Evolutionary conservation across 2,329 filamentous ascomycete species (phyloP).

Genomic region (Pseudogymnoascus pannorum): DNA sequence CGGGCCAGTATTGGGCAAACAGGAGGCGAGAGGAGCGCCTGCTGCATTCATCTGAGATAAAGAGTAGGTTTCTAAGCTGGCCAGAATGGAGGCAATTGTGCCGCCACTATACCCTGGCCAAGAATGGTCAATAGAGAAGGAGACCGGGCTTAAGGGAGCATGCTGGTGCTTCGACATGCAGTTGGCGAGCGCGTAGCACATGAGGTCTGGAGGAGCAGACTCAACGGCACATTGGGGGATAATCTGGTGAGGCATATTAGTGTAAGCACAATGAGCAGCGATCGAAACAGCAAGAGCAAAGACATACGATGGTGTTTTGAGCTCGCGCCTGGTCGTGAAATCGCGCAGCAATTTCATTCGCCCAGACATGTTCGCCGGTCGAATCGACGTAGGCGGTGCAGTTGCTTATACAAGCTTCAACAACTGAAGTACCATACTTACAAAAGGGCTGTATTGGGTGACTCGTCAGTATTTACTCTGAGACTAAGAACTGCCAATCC

Average conservation of each 20-base stretch:
- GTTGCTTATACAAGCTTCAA: not conserved
- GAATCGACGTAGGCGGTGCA: not conserved
- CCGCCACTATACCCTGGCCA: constrained; percentile 29
- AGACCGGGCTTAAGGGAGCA: not conserved
- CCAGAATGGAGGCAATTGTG: constrained; percentile 60
- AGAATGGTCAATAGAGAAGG: not conserved
- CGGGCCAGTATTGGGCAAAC: not conserved
- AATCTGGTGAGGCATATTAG: constrained; percentile 11
- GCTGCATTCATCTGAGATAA: constrained; percentile 41
- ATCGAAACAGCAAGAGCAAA: not conserved
- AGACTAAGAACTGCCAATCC: not conserved
- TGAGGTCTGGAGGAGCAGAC: constrained; percentile 53
- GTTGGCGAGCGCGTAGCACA: not conserved
- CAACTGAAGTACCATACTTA: not conserved
- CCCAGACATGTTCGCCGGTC: not conserved
- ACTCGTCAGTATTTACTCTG: not conserved
- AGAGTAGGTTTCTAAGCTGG: constrained; percentile 45
- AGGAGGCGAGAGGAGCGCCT: constrained; percentile 31
- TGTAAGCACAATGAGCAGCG: not conserved
- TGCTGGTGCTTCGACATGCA: not conserved
- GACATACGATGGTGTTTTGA: not conserved
- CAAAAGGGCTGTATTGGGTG: not conserved
- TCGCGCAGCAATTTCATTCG: not conserved
- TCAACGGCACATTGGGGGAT: constrained; percentile 57
- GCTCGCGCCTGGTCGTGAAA: not conserved